These are phyloP conservation scores for Theileria parva DNA, from an alignment of 169 alveolate species.

Conservation along the genomic window DNA sequence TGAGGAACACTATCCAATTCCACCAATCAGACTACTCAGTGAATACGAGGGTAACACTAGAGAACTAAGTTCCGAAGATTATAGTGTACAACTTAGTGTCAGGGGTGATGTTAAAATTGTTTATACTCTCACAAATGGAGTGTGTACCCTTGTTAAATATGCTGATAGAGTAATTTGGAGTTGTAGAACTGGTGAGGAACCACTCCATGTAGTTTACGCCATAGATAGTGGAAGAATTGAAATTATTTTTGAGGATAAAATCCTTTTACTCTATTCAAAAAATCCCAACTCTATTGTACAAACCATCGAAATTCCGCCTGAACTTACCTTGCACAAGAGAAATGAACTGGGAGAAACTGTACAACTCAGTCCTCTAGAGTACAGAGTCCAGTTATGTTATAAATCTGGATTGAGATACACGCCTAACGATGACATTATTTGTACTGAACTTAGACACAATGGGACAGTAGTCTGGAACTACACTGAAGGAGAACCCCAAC, in stretches of 20 bases:
- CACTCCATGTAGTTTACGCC: background rate
- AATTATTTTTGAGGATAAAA: background rate
- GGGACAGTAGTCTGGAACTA: background rate
- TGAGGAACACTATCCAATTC: background rate
- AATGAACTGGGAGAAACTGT: background rate
- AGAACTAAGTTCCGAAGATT: background rate
- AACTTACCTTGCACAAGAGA: background rate
- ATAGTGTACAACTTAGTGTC: background rate
- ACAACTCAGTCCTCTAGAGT: background rate
- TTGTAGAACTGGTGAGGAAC: background rate
- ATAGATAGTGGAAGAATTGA: too few relatives aligned
- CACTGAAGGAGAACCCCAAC: background rate
- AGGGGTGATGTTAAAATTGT: background rate
- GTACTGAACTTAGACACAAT: background rate
- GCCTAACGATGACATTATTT: background rate
- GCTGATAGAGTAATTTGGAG: background rate
- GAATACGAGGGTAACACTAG: background rate
- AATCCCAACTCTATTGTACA: background rate
- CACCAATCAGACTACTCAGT: background rate
- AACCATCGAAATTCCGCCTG: background rate
- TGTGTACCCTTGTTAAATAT: background rate
- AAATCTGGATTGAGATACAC: background rate
- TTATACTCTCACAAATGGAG: background rate
- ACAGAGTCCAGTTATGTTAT: background rate
- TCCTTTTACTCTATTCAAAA: background rate